A percentile compares a stretch with the other conserved stretches of the same genome.
These are phyloP conservation scores for Stipa capillata DNA, from an alignment of 176 grass and related monocot species.

Conservation along the genomic window DNA sequence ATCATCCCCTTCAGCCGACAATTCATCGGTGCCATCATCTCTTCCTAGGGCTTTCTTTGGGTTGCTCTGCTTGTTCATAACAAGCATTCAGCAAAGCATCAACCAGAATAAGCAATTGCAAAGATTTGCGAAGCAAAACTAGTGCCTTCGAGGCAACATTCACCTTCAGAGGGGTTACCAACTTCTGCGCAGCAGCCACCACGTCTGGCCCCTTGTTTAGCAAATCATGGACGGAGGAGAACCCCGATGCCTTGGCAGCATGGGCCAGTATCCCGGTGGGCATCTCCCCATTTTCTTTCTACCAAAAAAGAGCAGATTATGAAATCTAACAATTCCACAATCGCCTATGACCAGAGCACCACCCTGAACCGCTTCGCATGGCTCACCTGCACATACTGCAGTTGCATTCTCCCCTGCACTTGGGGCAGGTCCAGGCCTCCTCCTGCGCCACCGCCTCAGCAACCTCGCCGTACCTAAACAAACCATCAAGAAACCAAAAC, in stretches of 20 bases:
- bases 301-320: conserved; percentile 9
- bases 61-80: background rate
- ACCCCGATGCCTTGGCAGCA: conserved; percentile 61
- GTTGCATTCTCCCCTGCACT: conserved; percentile 85
- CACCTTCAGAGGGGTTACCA: background rate
- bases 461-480: conserved; percentile 65
- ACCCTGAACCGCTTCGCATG: background rate
- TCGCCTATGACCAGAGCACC: background rate
- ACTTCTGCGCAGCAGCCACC: conserved; percentile 31
- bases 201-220: conserved; percentile 37
- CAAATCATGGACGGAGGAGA: conserved; percentile 60
- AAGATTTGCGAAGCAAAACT: background rate
- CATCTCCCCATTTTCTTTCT: conserved; percentile 78
- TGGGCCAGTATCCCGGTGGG: conserved; percentile 75
- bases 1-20: conserved; percentile 26
- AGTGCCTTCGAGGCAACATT: conserved; percentile 11
- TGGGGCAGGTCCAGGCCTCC: conserved; percentile 69
- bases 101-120: conserved; percentile 1
- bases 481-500: background rate
- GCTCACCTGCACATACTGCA: conserved; percentile 90
- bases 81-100: background rate
- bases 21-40: background rate
- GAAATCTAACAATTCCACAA: background rate
- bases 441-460: conserved; percentile 24
- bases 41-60: background rate